These are phyloP conservation scores for Syzygium grande DNA, from an alignment of 345 rosid species.

Conservation along the genomic window DNA sequence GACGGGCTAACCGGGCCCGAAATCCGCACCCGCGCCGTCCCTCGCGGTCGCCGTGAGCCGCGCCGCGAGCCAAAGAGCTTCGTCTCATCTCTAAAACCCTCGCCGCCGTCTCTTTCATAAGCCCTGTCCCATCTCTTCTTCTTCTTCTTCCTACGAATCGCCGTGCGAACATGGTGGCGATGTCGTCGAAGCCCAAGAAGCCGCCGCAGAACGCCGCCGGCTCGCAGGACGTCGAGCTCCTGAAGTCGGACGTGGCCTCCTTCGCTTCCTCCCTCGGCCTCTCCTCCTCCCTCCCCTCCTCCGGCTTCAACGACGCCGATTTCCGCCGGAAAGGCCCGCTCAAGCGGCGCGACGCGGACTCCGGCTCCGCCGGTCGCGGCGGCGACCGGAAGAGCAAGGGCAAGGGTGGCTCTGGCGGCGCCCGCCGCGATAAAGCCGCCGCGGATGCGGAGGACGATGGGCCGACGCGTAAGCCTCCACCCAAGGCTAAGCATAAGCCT, in stretches of 20 bases:
- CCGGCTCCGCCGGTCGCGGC: neutral
- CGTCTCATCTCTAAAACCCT: neutral
- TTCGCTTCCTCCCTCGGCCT: slow-evolving; percentile 80
- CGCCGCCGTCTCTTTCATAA: neutral
- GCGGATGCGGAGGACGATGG: neutral
- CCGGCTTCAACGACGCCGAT: neutral
- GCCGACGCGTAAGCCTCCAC: neutral
- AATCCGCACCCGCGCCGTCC: neutral
- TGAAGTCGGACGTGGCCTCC: slow-evolving; percentile 68
- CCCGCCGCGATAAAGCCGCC: neutral
- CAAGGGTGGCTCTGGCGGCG: neutral
- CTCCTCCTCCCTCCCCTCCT: slow-evolving; percentile 12
- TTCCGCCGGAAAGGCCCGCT: neutral
- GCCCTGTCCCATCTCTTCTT: neutral
- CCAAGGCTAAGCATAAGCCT: slow-evolving; percentile 37
- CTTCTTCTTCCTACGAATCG: neutral
- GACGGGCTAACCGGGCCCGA: neutral
- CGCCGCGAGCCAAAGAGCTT: neutral
- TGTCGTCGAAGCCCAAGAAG: slow-evolving; percentile 14
- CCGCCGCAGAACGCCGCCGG: neutral
- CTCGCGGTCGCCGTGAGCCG: neutral
- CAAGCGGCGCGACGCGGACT: neutral
- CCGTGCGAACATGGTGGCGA: slow-evolving; percentile 3
- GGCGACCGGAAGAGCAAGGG: neutral
- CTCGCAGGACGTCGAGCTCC: slow-evolving; percentile 17